These are phyloP conservation scores for Backusella sp. DNA, from an alignment of 192 early-diverging fungal species.

Conservation along the genomic window DNA sequence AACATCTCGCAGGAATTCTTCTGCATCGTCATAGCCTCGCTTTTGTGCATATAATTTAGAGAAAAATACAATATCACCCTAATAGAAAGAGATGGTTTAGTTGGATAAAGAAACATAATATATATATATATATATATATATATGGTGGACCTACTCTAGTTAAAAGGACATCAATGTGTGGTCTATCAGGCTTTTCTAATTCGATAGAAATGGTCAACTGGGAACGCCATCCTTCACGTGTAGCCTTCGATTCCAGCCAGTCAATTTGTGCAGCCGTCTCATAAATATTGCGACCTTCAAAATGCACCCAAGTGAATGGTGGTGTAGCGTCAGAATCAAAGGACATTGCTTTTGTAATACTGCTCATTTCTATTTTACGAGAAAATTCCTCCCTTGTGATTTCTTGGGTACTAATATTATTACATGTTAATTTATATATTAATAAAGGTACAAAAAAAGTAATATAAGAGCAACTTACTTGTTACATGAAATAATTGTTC, in stretches of 20 bases:
- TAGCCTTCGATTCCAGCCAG: conserved; percentile 44
- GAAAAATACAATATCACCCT: conserved; percentile 64
- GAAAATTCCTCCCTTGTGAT: conserved; percentile 55
- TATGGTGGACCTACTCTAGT: conserved; percentile 19
- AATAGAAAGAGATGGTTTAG: not conserved
- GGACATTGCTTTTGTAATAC: conserved; percentile 19
- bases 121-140: not conserved
- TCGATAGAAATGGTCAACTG: conserved; percentile 63
- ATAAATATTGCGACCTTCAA: conserved; percentile 60
- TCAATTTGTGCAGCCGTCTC: conserved; percentile 55
- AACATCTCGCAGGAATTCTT: conserved; percentile 15
- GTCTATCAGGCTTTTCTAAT: conserved; percentile 65
- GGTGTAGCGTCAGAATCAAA: conserved; percentile 3
- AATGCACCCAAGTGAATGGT: conserved; percentile 61
- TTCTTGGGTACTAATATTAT: conserved; percentile 50
- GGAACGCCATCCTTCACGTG: conserved; percentile 38
- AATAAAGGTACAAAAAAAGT: not conserved
- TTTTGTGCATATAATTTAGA: conserved; percentile 62
- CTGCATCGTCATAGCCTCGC: conserved; percentile 49
- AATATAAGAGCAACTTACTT: conserved; percentile 20
- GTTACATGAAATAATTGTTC: conserved; percentile 67
- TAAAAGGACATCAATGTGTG: conserved; percentile 56
- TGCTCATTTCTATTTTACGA: conserved; percentile 39
- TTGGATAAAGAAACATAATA: not conserved
- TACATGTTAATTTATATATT: not conserved